These are phyloP conservation scores for Naganishia vishniacii DNA, from an alignment of 768 basidiomycete species.

Conservation along the genomic window DNA sequence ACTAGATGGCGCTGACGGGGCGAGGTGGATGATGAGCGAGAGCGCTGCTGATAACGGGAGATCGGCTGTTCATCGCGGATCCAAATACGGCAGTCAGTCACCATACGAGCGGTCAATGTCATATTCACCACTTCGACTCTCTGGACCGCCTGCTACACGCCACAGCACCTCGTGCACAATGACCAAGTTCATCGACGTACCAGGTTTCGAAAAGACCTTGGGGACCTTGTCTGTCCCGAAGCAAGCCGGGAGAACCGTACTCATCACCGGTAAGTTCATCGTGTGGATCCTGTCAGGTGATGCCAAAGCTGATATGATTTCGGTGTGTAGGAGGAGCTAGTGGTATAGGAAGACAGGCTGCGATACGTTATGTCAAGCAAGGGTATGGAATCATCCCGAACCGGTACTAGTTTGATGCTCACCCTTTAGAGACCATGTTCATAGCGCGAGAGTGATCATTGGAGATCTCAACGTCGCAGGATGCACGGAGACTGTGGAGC, in stretches of 20 bases:
- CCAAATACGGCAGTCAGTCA: too few species aligned
- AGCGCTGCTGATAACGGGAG: neutral
- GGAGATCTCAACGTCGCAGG: constrained; percentile 26
- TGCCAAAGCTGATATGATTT: neutral
- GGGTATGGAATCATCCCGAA: constrained; percentile 1
- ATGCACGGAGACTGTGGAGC: constrained; percentile 5
- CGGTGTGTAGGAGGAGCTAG: constrained; percentile 21
- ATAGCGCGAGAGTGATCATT: constrained; percentile 23
- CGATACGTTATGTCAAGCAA: constrained; percentile 21
- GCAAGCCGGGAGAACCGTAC: constrained; percentile 18
- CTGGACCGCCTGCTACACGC: neutral
- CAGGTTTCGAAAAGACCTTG: neutral
- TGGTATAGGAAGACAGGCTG: constrained; percentile 26
- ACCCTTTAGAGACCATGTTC: neutral
- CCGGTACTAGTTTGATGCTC: neutral
- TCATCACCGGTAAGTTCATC: constrained; percentile 27
- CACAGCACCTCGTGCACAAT: neutral
- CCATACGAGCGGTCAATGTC: too few species aligned
- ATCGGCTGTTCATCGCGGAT: neutral
- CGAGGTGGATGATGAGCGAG: neutral
- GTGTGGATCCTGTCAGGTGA: neutral
- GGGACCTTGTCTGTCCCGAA: neutral
- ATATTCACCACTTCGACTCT: neutral
- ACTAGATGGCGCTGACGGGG: neutral
- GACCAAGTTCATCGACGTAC: neutral